Percentiles rank a stretch among this genome's conserved stretches.
Conservation (phyloP, 2,329 filamentous ascomycete species). For the Beauveria medogensis region DNA sequence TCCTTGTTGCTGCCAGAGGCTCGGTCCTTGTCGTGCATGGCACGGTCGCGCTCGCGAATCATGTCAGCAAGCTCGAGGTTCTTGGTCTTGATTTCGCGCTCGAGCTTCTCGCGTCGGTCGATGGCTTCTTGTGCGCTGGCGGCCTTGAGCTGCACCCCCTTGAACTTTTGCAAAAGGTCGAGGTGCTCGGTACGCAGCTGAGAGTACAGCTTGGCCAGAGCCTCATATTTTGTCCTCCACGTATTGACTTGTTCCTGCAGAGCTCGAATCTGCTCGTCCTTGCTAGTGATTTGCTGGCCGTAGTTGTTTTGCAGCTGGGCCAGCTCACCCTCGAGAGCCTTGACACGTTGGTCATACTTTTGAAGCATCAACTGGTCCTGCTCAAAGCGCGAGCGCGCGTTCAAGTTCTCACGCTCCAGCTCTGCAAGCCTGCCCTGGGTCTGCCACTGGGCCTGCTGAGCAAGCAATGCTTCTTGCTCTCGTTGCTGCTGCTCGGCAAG, state of each 20-base stretch:
- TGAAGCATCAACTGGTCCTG: slow-evolving; percentile 95
- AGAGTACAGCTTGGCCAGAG: slow-evolving; percentile 92
- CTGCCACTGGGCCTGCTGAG: slow-evolving; percentile 85
- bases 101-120: slow-evolving; percentile 85
- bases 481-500: slow-evolving; percentile 83
- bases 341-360: slow-evolving; percentile 92
- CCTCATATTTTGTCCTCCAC: slow-evolving; percentile 95
- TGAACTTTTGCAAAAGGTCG: slow-evolving; percentile 92
- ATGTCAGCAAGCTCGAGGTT: slow-evolving; percentile 98
- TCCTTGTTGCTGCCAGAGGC: slow-evolving; percentile 81
- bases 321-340: slow-evolving; percentile 83
- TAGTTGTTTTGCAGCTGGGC: slow-evolving; percentile 73
- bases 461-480: slow-evolving; percentile 81
- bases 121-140: slow-evolving; percentile 96
- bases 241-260: slow-evolving; percentile 97
- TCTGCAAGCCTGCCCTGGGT: slow-evolving; percentile 95
- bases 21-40: slow-evolving; percentile 86
- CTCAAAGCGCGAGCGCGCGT: slow-evolving; percentile 90
- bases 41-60: slow-evolving; percentile 93
- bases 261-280: slow-evolving; percentile 87
- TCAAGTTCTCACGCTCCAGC: slow-evolving; percentile 88
- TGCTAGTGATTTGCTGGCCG: slow-evolving; percentile 76
- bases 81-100: slow-evolving; percentile 98
- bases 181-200: slow-evolving; percentile 92
- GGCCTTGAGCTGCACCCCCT: slow-evolving; percentile 90